Percentiles rank a stretch among this genome's conserved stretches.
phyloP scores from a whole-genome alignment of 805 yeast genomes.

The Saturnispora hagleri region DNA sequence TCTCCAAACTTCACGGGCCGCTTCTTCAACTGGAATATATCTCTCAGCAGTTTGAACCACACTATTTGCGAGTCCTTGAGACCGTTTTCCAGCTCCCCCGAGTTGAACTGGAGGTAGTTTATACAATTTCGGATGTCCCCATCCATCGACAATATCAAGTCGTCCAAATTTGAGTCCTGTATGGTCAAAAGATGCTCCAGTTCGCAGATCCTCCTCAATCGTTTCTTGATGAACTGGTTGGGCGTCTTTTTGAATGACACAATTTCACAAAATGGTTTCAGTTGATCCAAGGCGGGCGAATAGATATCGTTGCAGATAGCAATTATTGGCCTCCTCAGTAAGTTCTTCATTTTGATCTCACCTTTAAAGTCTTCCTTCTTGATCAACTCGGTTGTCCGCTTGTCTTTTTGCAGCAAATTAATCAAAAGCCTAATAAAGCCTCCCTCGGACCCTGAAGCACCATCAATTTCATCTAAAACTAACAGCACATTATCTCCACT shows the following conservation, averaged over 20 bases:
- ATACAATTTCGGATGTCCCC: conserved; percentile 83
- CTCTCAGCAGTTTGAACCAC: conserved; percentile 60
- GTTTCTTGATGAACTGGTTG: conserved; percentile 35
- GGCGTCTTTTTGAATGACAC: conserved; percentile 56
- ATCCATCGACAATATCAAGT: conserved; percentile 60
- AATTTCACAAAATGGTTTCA: conserved; percentile 67
- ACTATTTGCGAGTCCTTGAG: conserved; percentile 52
- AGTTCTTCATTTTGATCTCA: conserved; percentile 12
- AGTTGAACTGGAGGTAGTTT: conserved; percentile 67
- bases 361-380: conserved; percentile 14
- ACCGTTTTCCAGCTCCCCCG: conserved; percentile 6
- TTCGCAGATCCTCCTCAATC: conserved; percentile 43
- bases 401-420: conserved; percentile 55
- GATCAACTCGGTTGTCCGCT: conserved; percentile 35
- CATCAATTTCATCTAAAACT: conserved; percentile 85
- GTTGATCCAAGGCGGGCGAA: conserved; percentile 60
- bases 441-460: conserved; percentile 44
- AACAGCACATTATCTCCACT: conserved; percentile 72
- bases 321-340: conserved; percentile 74
- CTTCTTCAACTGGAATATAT: conserved; percentile 44
- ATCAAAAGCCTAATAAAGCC: conserved; percentile 50
- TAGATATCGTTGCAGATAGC: conserved; percentile 88
- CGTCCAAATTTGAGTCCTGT: conserved; percentile 45
- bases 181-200: conserved; percentile 42
- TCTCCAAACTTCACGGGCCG: conserved; percentile 39